Percentiles rank a stretch among this genome's conserved stretches.
Conservation (phyloP, 2,329 filamentous ascomycete species). For the Leptographium flavum region DNA sequence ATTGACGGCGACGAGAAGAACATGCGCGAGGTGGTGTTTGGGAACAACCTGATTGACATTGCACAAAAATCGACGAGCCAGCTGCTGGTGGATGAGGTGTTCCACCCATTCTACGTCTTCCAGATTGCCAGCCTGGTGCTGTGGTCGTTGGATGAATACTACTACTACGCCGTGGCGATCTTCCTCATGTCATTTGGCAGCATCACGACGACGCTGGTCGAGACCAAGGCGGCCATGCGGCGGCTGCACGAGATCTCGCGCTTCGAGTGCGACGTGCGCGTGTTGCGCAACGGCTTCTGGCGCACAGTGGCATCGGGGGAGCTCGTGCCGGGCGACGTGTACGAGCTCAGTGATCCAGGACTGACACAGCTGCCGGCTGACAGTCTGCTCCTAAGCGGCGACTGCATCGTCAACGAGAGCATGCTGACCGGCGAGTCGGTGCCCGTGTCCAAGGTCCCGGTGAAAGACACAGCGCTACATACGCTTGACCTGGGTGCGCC, state of each 20-base stretch:
- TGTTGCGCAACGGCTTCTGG: slow-evolving; percentile 93
- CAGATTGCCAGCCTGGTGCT: slow-evolving; percentile 87
- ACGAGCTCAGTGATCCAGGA: slow-evolving; percentile 89
- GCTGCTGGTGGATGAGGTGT: slow-evolving; percentile 81
- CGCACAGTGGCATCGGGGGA: slow-evolving; percentile 74
- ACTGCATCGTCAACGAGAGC: slow-evolving; percentile 98
- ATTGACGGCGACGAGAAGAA: slow-evolving; percentile 82
- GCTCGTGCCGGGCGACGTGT: slow-evolving; percentile 88
- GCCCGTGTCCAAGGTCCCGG: slow-evolving; percentile 82
- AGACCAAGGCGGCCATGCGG: slow-evolving; percentile 86
- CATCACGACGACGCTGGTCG: slow-evolving; percentile 76
- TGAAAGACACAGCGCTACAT: slow-evolving; percentile 65
- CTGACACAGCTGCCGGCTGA: slow-evolving; percentile 83
- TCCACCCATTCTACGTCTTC: slow-evolving; percentile 97
- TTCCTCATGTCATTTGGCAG: slow-evolving; percentile 89
- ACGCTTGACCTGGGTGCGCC: slow-evolving; percentile 66
- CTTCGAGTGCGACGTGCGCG: slow-evolving; percentile 90
- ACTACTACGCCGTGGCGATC: slow-evolving; percentile 93
- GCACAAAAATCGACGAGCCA: slow-evolving; percentile 74
- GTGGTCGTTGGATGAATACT: slow-evolving; percentile 94
- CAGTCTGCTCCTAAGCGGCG: slow-evolving; percentile 77
- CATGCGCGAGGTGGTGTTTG: slow-evolving; percentile 73
- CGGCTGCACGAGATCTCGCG: slow-evolving; percentile 80
- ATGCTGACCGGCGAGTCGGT: slow-evolving; percentile 98
- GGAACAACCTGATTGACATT: slow-evolving; percentile 81